These are phyloP conservation scores for Endocarpon pusillum DNA, from an alignment of 495 filamentous ascomycete genomes.

Conservation along the genomic window DNA sequence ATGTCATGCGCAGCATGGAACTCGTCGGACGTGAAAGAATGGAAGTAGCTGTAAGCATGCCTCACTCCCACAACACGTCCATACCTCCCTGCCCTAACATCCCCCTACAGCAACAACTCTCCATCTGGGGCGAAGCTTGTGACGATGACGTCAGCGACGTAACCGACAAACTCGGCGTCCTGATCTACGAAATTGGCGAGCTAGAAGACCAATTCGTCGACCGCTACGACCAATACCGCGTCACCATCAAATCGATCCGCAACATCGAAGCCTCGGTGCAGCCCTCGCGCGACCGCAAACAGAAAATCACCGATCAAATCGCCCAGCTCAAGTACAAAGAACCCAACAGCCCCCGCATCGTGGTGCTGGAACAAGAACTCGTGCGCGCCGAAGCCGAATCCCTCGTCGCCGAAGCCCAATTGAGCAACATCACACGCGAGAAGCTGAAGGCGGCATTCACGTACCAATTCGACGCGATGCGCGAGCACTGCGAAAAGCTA, in stretches of 20 bases:
- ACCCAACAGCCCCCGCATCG: constrained; percentile 90
- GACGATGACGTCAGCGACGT: constrained; percentile 98
- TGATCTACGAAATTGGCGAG: constrained; percentile 97
- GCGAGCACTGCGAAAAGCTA: constrained; percentile 95
- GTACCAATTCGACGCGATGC: constrained; percentile 95
- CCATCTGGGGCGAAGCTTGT: constrained; percentile 89
- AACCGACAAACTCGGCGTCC: constrained; percentile 93
- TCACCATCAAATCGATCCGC: constrained; percentile 97
- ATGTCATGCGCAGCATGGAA: constrained; percentile 97
- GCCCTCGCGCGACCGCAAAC: constrained; percentile 96
- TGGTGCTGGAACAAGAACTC: constrained; percentile 94
- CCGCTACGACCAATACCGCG: constrained; percentile 96
- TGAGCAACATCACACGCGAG: constrained; percentile 97
- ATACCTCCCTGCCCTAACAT: constrained; percentile 12
- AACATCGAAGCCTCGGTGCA: constrained; percentile 98
- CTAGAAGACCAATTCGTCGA: constrained; percentile 96
- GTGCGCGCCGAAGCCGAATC: constrained; percentile 97
- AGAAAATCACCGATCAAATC: constrained; percentile 98
- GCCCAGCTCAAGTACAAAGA: constrained; percentile 99
- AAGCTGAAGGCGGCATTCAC: constrained; percentile 97
- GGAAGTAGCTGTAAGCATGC: constrained; percentile 67
- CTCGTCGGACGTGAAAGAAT: constrained; percentile 87
- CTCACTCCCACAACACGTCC: constrained; percentile 2
- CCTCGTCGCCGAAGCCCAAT: constrained; percentile 88
- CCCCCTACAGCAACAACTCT: constrained; percentile 71